Conservation (phyloP, 225 moss, liverwort and hornwort genomes). For the Ulota crispa region DNA sequence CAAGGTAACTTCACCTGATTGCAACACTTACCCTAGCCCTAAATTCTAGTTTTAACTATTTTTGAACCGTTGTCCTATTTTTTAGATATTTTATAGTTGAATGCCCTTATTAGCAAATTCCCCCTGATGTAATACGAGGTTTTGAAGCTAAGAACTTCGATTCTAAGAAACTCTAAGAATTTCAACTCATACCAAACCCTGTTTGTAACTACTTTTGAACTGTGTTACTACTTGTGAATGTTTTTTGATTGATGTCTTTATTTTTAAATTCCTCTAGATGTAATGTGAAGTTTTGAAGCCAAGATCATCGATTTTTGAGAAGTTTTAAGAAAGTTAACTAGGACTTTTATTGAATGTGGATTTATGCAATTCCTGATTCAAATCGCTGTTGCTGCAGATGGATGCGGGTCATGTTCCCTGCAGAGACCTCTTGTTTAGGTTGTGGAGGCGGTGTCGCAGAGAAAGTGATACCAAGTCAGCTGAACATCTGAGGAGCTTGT, state of each 20-base stretch:
- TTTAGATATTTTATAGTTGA: too few relatives aligned
- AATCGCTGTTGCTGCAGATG: slow-evolving; percentile 39
- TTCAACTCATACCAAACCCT: background rate
- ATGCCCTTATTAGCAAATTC: too few relatives aligned
- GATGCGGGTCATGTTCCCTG: slow-evolving; percentile 60
- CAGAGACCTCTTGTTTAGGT: slow-evolving; percentile 40
- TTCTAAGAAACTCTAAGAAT: background rate
- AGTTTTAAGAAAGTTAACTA: background rate
- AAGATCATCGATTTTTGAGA: background rate
- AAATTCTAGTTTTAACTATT: too few relatives aligned
- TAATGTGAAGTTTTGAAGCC: background rate
- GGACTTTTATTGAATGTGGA: background rate
- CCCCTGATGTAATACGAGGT: too few relatives aligned
- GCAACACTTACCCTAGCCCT: background rate
- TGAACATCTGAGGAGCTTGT: slow-evolving; percentile 28
- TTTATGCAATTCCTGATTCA: background rate
- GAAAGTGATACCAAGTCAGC: slow-evolving; percentile 46
- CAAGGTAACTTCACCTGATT: background rate
- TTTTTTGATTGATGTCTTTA: too few relatives aligned
- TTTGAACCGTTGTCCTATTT: too few relatives aligned
- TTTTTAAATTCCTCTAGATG: background rate
- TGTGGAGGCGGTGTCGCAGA: slow-evolving; percentile 76
- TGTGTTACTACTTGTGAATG: too few relatives aligned
- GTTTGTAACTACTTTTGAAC: too few relatives aligned
- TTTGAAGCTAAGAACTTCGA: too few relatives aligned